Base-by-base conservation (phyloP, 371 early-diverging fungal species). In the Coemansia sp. region DNA sequence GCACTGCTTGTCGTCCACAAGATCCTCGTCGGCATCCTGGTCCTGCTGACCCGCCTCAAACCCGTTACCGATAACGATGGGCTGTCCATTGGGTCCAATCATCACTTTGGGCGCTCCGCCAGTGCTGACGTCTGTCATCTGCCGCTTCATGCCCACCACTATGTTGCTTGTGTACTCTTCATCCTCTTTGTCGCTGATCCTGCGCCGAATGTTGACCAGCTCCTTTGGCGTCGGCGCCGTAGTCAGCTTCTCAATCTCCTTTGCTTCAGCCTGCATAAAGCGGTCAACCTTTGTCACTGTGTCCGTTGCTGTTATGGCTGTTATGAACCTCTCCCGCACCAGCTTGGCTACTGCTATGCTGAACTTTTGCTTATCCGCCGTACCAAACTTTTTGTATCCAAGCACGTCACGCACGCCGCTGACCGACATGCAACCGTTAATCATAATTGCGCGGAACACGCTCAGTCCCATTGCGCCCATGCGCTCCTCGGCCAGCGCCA, bases 201-300 rank as follows among this genome's bases (percentile, higher is more conserved):
- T 71, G 21, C 61, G 68, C 44, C 87, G 85, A 14, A 89, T 83
- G 16, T 75, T 83, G 28, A 82, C 75, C 44, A 89, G 64, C 62
- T 91, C 90, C 72, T 87, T 88, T 9, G 89, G 85, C 3, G 90
- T 91, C 28, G 90, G 84, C 26, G 83, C 84, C 21, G 82, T 44
- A 2, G 79, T 64, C 64, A 83, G 71, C 52, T 83, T 90, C 25
- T 86, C 86, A 0, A 85, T 73, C 64, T 88, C 86, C 57, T 83
- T 83, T 18, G 84, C 87, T 52, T 89, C 88, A 26, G 86, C 89
- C 23, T 81, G 85, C 67, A 92, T 84, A 23, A 78, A 70, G 54
- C 86, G 83, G 71, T 94, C 94, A 16, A 82, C 75, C 20, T 75
- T 80, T 1, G 89, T 85, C 26, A 89, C 71, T 42, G 87, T 85